These are phyloP conservation scores for Solanum pennellii DNA, from an alignment of 257 asterid species.

Conservation along the genomic window DNA sequence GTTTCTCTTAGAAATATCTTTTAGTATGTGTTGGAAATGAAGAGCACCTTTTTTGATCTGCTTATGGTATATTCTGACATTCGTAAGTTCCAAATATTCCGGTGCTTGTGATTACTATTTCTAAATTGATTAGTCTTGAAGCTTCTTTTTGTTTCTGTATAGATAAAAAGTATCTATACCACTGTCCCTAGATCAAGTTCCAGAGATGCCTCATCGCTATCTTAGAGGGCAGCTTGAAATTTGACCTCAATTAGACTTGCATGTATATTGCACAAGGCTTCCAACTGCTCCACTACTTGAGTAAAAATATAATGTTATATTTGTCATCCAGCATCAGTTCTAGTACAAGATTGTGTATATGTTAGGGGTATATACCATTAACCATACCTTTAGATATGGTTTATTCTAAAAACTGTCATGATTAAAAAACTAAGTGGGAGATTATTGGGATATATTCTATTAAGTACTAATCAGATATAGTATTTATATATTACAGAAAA, in stretches of 20 bases:
- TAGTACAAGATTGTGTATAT: background rate
- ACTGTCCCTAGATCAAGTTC: background rate
- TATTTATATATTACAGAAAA: background rate
- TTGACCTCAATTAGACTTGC: background rate
- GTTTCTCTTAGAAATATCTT: background rate
- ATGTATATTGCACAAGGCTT: background rate
- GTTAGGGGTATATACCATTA: background rate
- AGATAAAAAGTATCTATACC: background rate
- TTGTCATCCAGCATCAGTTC: background rate
- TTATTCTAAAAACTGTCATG: background rate
- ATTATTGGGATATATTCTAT: background rate
- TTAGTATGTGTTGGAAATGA: background rate
- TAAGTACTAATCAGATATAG: background rate
- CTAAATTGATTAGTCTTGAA: background rate
- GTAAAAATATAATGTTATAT: background rate
- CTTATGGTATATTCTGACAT: background rate
- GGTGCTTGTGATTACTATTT: background rate
- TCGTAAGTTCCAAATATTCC: background rate
- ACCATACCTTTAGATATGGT: background rate
- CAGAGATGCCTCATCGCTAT: background rate
- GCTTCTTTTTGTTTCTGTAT: background rate
- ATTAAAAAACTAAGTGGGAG: background rate
- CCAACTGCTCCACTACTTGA: background rate
- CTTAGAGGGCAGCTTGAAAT: background rate
- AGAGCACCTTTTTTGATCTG: background rate